A percentile compares a stretch with the other conserved stretches of the same genome.
Evolutionary conservation across 2,329 filamentous ascomycete genomes (phyloP).

Genomic region (Purpureocillium takamizusanense): DNA sequence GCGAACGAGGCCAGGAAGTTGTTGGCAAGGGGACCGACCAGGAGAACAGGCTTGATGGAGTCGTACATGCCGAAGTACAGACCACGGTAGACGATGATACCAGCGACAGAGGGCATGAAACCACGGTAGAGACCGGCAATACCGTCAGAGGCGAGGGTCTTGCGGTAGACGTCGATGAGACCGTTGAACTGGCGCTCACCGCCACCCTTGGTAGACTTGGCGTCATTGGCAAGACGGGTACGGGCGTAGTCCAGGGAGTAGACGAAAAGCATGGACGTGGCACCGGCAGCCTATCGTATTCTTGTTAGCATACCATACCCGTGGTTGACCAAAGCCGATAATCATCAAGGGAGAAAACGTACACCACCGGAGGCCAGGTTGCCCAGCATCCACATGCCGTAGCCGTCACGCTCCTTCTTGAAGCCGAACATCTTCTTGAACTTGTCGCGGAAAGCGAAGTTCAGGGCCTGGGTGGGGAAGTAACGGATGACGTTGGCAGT

Average conservation of each 20-base stretch:
- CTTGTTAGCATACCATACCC: constrained; percentile 6
- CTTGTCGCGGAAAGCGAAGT: constrained; percentile 99
- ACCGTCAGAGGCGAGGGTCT: constrained; percentile 98
- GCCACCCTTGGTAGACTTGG: constrained; percentile 94
- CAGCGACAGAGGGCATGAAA: constrained; percentile 98
- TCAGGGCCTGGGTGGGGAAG: constrained; percentile 99
- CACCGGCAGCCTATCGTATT: constrained; percentile 76
- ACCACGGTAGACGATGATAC: constrained; percentile 99
- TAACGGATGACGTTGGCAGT: constrained; percentile 99
- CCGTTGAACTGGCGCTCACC: constrained; percentile 99
- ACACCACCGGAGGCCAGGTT: constrained; percentile 99
- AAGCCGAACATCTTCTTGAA: constrained; percentile 99
- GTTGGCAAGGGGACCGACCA: constrained; percentile 82
- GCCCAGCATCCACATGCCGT: constrained; percentile 97
- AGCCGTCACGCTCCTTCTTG: constrained; percentile 99
- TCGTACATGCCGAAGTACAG: constrained; percentile 99
- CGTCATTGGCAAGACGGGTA: constrained; percentile 99
- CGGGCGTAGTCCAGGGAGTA: constrained; percentile 99
- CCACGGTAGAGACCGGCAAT: constrained; percentile 99
- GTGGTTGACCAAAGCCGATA: background rate
- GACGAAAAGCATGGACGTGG: constrained; percentile 99
- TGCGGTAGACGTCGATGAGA: constrained; percentile 98
- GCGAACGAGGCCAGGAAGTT: constrained; percentile 99
- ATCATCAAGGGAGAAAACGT: constrained; percentile 34
- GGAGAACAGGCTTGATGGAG: constrained; percentile 98